Evolutionary conservation across 805 yeast genomes (phyloP).

Genomic region (Starmerella apicola): DNA sequence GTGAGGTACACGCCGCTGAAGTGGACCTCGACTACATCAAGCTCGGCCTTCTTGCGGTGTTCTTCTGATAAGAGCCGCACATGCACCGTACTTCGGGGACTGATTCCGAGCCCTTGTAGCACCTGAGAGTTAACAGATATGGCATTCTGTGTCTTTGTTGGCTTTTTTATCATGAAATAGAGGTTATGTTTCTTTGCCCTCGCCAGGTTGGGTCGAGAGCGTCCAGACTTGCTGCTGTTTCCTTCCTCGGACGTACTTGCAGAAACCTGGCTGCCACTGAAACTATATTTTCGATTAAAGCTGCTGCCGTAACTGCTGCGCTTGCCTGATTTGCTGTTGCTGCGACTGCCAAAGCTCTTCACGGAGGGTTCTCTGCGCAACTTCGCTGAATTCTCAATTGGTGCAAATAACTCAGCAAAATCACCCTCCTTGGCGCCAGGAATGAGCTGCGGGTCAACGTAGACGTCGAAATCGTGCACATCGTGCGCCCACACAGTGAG

Average conservation of each 20-base stretch:
- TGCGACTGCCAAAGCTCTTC: not conserved
- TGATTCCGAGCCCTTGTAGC: conserved; percentile 38
- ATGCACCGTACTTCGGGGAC: conserved; percentile 53
- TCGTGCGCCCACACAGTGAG: conserved; percentile 48
- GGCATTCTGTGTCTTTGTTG: conserved; percentile 8
- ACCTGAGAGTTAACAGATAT: conserved; percentile 16
- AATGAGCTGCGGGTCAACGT: conserved; percentile 45
- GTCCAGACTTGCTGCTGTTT: too few relatives aligned
- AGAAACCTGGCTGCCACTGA: not conserved
- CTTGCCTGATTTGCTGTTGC: not conserved
- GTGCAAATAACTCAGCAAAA: conserved; percentile 42
- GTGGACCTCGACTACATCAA: conserved; percentile 72
- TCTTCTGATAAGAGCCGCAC: conserved; percentile 34
- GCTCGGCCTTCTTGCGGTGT: conserved; percentile 31
- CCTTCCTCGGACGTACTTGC: too few relatives aligned
- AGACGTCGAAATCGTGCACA: conserved; percentile 44
- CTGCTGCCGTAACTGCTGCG: not conserved
- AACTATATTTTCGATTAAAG: not conserved
- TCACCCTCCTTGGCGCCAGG: conserved; percentile 65
- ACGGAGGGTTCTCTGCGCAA: conserved; percentile 2
- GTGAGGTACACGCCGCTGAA: conserved; percentile 70
- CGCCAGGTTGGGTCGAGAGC: not conserved
- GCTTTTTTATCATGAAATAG: conserved; percentile 21
- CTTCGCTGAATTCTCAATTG: not conserved
- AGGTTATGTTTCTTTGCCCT: conserved; percentile 14